These are phyloP conservation scores for Tulasnella sp. DNA, from an alignment of 768 basidiomycete species.

Conservation along the genomic window DNA sequence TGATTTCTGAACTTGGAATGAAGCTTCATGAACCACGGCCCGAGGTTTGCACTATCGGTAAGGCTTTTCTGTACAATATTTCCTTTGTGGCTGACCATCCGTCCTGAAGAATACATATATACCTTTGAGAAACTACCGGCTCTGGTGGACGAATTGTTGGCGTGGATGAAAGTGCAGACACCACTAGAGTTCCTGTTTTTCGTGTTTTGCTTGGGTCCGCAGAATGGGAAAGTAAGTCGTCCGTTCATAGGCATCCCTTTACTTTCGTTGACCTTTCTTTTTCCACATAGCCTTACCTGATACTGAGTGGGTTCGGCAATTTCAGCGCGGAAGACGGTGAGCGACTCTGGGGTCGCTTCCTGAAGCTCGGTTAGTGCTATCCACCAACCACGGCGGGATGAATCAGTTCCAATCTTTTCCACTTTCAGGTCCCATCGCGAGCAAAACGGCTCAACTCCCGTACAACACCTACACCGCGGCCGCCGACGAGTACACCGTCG, in stretches of 20 bases:
- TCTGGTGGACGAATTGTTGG: background rate
- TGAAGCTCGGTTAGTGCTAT: background rate
- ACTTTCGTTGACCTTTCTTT: background rate
- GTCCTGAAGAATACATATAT: too few species aligned
- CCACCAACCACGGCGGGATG: background rate
- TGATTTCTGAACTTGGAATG: background rate
- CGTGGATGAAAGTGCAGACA: background rate
- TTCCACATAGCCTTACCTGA: background rate
- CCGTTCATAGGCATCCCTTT: background rate
- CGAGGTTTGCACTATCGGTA: background rate
- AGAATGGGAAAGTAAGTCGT: too few species aligned
- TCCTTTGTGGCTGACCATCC: too few species aligned
- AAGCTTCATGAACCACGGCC: conserved; percentile 9
- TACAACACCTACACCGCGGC: background rate
- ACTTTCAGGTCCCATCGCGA: background rate
- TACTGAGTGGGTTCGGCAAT: background rate
- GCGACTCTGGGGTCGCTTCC: background rate
- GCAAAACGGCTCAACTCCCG: background rate
- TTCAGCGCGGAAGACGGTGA: background rate
- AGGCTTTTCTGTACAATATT: too few species aligned
- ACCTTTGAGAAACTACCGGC: background rate
- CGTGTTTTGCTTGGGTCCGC: background rate
- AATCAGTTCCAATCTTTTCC: background rate
- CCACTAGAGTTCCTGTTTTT: background rate
- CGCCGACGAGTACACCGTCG: background rate